Conservation (phyloP, 495 filamentous ascomycete genomes). For the Eremomyces bilateralis region DNA sequence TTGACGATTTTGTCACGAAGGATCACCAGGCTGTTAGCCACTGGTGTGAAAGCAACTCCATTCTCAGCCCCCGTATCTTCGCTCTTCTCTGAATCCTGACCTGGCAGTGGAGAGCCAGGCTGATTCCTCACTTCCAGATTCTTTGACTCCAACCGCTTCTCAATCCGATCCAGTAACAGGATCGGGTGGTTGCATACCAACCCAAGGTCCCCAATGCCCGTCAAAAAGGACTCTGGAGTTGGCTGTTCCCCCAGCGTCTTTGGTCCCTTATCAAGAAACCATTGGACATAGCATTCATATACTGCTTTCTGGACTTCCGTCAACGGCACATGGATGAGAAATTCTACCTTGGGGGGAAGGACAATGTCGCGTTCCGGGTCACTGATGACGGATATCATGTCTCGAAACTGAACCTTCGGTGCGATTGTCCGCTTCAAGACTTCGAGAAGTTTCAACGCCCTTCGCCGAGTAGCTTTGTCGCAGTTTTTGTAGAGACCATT, state of each 20-base stretch:
- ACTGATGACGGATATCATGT: too few relatives aligned
- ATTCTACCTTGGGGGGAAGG: slow-evolving; percentile 83
- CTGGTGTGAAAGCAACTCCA: too few relatives aligned
- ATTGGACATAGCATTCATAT: slow-evolving; percentile 37
- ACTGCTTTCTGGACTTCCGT: slow-evolving; percentile 39
- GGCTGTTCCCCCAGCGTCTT: too few relatives aligned
- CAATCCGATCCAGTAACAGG: slow-evolving; percentile 36
- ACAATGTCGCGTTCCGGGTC: too few relatives aligned
- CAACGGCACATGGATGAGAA: slow-evolving; percentile 50
- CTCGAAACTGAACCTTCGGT: slow-evolving; percentile 60
- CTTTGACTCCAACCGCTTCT: not conserved
- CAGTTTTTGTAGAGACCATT: slow-evolving; percentile 48
- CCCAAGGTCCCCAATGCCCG: not conserved
- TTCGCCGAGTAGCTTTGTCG: slow-evolving; percentile 26
- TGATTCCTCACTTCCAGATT: not conserved
- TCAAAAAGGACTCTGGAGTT: slow-evolving; percentile 1
- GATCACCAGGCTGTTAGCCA: too few relatives aligned
- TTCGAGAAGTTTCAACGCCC: slow-evolving; percentile 39
- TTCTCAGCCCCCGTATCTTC: not conserved
- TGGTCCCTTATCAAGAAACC: too few relatives aligned
- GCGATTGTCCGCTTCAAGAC: slow-evolving; percentile 48
- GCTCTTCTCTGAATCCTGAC: not conserved
- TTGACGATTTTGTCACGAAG: too few relatives aligned
- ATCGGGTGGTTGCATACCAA: slow-evolving; percentile 37
- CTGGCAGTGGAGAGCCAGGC: not conserved